A percentile compares a stretch with the other conserved stretches of the same genome.
These are phyloP conservation scores for Xerocomellus chrysenteron DNA, from an alignment of 768 basidiomycete genomes.

Conservation along the genomic window DNA sequence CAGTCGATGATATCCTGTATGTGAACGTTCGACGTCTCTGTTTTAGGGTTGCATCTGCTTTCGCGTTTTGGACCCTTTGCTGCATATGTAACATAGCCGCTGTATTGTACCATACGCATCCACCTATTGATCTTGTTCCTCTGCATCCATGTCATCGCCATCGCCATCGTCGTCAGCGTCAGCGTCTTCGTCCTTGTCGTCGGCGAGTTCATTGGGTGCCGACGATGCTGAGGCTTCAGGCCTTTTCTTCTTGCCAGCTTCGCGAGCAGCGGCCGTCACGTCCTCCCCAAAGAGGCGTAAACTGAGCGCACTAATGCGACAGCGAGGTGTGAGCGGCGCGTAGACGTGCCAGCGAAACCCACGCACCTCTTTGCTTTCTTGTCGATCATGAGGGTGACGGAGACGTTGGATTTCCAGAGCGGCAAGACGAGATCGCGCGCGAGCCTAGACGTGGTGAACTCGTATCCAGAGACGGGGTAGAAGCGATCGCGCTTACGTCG, in stretches of 20 bases:
- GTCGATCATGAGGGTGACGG: slow-evolving; percentile 89
- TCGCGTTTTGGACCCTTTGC: background rate
- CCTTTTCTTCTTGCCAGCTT: slow-evolving; percentile 31
- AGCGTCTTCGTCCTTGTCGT: slow-evolving; percentile 1
- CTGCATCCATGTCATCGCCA: slow-evolving; percentile 10
- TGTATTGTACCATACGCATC: slow-evolving; percentile 14
- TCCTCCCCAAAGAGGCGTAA: slow-evolving; percentile 83
- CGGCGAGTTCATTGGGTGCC: background rate
- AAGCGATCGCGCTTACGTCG: slow-evolving; percentile 49
- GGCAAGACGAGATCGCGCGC: slow-evolving; percentile 86
- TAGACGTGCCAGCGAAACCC: background rate
- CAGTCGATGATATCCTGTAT: slow-evolving; percentile 52
- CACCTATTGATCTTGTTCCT: slow-evolving; percentile 10
- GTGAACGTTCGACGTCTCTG: slow-evolving; percentile 16
- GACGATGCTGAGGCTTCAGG: background rate
- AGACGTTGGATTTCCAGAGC: slow-evolving; percentile 91
- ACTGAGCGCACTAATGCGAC: slow-evolving; percentile 68
- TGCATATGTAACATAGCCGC: background rate
- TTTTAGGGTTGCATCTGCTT: background rate
- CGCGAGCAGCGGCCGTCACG: slow-evolving; percentile 53
- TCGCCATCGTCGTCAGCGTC: background rate
- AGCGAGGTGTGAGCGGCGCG: background rate
- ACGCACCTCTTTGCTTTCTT: slow-evolving; percentile 91
- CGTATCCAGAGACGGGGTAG: background rate
- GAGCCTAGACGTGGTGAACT: slow-evolving; percentile 42